These are phyloP conservation scores for Miscanthus lutarioriparius DNA, from an alignment of 176 grass and related monocot species.

Conservation along the genomic window DNA sequence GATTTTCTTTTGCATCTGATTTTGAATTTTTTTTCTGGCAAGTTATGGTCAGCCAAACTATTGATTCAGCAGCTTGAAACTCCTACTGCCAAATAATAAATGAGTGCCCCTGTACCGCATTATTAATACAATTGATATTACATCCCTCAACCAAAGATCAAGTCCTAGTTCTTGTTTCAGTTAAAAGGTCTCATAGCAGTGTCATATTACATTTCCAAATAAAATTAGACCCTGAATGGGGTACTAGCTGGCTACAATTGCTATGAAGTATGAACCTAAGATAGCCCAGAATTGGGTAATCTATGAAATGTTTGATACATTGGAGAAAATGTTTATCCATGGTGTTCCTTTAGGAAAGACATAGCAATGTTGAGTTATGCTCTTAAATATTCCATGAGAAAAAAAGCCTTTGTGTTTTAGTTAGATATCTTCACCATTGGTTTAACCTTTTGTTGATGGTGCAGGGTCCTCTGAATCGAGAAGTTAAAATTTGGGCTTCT, in stretches of 20 bases:
- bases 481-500: constrained; percentile 94
- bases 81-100: background rate
- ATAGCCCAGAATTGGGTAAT: background rate
- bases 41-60: background rate
- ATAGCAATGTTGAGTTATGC: constrained; percentile 1
- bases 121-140: background rate
- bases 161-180: background rate
- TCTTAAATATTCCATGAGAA: background rate
- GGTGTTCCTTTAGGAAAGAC: constrained; percentile 7
- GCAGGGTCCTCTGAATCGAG: constrained; percentile 89
- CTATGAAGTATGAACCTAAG: constrained; percentile 24
- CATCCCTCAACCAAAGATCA: background rate
- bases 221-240: background rate
- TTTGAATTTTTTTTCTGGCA: background rate
- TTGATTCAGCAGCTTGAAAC: background rate
- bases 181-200: background rate
- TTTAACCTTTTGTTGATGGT: constrained; percentile 38
- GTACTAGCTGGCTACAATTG: constrained; percentile 8
- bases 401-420: constrained; percentile 1
- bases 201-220: background rate
- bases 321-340: background rate
- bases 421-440: background rate
- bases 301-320: constrained; percentile 2
- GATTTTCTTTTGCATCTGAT: background rate
- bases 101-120: background rate